phyloP scores from a whole-genome alignment of 2,329 filamentous ascomycete genomes.

The Epichloe glyceriae region DNA sequence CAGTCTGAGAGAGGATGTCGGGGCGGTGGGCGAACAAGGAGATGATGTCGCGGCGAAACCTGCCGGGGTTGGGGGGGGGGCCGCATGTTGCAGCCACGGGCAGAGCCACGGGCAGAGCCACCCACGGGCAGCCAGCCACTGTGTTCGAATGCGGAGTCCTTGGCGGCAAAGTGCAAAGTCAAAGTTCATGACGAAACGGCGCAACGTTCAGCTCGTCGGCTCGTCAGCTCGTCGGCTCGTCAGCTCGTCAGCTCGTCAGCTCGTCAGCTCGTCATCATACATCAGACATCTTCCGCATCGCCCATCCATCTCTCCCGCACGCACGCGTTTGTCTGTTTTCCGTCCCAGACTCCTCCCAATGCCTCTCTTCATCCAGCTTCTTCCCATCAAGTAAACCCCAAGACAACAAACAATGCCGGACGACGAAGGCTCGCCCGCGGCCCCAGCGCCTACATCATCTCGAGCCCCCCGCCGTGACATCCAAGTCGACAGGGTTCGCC shows the following conservation, averaged over 20 bases:
- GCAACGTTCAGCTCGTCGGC: not conserved
- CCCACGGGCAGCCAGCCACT: too few relatives aligned
- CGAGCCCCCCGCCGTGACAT: not conserved
- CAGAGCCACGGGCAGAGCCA: too few relatives aligned
- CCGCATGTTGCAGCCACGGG: not conserved
- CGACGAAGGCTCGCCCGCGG: slow-evolving; percentile 9
- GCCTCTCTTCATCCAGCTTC: not conserved
- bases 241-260: not conserved
- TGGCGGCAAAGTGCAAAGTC: not conserved
- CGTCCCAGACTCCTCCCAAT: not conserved
- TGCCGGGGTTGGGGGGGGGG: too few relatives aligned
- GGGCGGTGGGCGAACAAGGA: too few relatives aligned
- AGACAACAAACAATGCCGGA: slow-evolving; percentile 7
- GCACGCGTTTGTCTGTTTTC: not conserved
- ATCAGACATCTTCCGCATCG: not conserved
- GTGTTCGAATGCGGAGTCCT: too few relatives aligned
- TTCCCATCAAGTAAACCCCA: too few relatives aligned
- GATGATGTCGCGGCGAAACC: too few relatives aligned
- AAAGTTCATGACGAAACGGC: not conserved
- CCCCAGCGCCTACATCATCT: not conserved
- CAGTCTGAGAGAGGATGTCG: too few relatives aligned
- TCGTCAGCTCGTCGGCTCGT: not conserved
- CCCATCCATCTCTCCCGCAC: too few relatives aligned
- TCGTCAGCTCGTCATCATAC: not conserved
- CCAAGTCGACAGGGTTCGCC: slow-evolving; percentile 6